Percentiles rank a stretch among this genome's conserved stretches.
Evolutionary conservation across 31 red algal genomes (phyloP).

Genomic region (Porphyra umbilicalis): DNA sequence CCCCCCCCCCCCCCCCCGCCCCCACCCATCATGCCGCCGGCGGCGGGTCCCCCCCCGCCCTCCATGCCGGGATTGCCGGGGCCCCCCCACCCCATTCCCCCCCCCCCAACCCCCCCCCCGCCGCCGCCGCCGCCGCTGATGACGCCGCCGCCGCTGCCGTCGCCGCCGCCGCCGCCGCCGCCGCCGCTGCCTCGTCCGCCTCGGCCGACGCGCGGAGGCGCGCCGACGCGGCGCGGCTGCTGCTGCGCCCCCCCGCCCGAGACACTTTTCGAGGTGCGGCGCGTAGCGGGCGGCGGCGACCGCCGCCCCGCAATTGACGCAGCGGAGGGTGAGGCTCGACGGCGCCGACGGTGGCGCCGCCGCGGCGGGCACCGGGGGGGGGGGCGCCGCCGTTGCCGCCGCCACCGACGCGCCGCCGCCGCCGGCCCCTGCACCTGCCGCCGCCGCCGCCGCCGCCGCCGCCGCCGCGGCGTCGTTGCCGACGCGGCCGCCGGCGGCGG

Average conservation of each 20-base stretch:
- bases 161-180: conserved; percentile 25
- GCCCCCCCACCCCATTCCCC: neutral
- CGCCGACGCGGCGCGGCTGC: conserved; percentile 43
- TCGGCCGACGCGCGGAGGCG: conserved; percentile 44
- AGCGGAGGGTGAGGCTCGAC: conserved; percentile 33
- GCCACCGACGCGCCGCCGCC: neutral
- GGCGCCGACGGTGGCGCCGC: neutral
- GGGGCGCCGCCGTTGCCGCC: neutral
- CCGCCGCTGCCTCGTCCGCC: conserved; percentile 26
- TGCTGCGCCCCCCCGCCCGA: conserved; percentile 64
- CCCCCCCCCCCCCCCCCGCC: too few species aligned
- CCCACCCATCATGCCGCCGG: neutral
- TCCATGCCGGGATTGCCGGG: too few species aligned
- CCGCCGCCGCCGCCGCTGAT: neutral
- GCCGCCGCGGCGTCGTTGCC: neutral
- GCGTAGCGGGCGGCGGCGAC: conserved; percentile 68
- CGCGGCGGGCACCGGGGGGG: neutral
- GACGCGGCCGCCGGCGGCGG: neutral
- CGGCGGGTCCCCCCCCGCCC: too few species aligned
- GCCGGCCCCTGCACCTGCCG: neutral
- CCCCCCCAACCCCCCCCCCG: neutral
- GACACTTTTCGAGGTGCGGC: conserved; percentile 70
- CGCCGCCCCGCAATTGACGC: conserved; percentile 41
- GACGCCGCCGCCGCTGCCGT: conserved; percentile 16
- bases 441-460: neutral